Evolutionary conservation across 805 yeast genomes (phyloP).

Genomic region (Yamadazyma akitaensis): DNA sequence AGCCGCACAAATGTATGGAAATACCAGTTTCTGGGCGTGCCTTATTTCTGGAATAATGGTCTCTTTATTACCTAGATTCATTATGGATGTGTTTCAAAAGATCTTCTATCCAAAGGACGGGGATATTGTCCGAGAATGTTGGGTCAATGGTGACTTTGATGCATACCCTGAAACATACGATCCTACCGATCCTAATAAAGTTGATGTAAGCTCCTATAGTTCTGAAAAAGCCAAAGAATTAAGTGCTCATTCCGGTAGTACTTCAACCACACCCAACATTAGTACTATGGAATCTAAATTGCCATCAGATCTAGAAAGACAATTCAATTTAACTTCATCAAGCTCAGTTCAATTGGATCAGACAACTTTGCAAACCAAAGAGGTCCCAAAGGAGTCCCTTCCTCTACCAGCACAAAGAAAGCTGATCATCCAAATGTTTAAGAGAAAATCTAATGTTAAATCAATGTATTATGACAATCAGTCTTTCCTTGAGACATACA

Average conservation of each 20-base stretch:
- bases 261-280: conserved; percentile 8
- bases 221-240: conserved; percentile 18
- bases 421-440: conserved; percentile 29
- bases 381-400: not conserved
- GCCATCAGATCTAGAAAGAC: conserved; percentile 7
- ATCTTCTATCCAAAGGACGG: conserved; percentile 60
- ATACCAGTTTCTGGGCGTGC: conserved; percentile 65
- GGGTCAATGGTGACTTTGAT: conserved; percentile 60
- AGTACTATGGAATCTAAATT: conserved; percentile 8
- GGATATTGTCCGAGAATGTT: conserved; percentile 73
- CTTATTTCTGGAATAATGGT: conserved; percentile 58
- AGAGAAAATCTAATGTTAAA: conserved; percentile 30
- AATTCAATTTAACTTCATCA: conserved; percentile 10
- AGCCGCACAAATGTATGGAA: conserved; percentile 61
- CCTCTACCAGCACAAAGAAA: conserved; percentile 23
- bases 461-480: conserved; percentile 24
- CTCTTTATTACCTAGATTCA: conserved; percentile 67
- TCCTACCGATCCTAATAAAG: conserved; percentile 75
- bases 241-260: conserved; percentile 10
- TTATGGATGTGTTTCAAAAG: conserved; percentile 53
- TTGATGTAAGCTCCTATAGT: conserved; percentile 45
- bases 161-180: conserved; percentile 67
- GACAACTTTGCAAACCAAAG: not conserved
- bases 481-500: conserved; percentile 32
- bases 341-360: conserved; percentile 10